Evolutionary conservation across 257 asterid species (phyloP), one percentile per base, ranked within the genome.

Genomic region (Perilla frutescens): DNA sequence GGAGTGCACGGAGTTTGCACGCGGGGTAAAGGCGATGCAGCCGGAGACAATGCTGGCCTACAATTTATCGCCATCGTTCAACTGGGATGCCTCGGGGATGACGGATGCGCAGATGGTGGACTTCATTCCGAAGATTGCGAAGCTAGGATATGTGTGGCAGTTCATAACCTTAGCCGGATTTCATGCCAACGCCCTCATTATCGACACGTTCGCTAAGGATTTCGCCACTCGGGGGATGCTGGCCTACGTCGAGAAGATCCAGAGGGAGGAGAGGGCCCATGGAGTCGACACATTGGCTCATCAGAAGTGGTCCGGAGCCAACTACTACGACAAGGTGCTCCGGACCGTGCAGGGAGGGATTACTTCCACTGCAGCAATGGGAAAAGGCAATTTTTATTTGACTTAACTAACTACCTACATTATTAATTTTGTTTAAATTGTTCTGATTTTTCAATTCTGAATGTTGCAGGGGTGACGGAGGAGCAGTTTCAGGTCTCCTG

Each of bases 251-350:
- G 98, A 95, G 92, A 91, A 80, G 49, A 92, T 95, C 39, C 99
- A 95, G 79, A 88, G 98, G 84, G 94, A 95, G 74, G 98, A 95
- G 40, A 83, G 98, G 83, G 84, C 12, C 4, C 76, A 95, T 65
- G 99, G 94, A 1, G 98, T 92, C n/a, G 99, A 92, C n/a, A 95
- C 99, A 3, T 64, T 95, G 87, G 97, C 99, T 65, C 98, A 95
- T 74, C 99, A 95, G 83, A 92, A 95, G 61, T 95, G 99, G 99
- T 95, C 98, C 40, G 99, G 98, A 12, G 99, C 98, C 4, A 95
- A 92, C 83, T 92, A 92, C 83, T 92, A 95, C 66, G 99, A 95
- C 36, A 85, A 90, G 50, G 96, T 95, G 40, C 91, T 95, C 12
- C 87, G 94, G 83, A 89, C 96, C 39, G 99, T 95, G 68, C 99